Conservation (phyloP, 225 moss, liverwort and hornwort genomes). For the Straminergon stramineum region DNA sequence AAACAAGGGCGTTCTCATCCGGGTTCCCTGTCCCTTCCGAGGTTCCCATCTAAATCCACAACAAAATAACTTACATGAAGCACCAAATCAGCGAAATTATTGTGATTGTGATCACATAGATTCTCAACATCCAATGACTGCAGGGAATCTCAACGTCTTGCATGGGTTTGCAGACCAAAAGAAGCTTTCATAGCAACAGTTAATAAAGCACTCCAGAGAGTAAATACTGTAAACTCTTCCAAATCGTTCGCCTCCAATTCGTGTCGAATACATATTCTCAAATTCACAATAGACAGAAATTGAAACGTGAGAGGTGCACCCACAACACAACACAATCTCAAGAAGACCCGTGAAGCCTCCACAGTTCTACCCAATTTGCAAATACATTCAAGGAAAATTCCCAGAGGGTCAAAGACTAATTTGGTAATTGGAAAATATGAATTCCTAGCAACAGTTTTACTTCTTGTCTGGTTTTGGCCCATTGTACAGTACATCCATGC, state of each 20-base stretch:
- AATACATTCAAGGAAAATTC: neutral
- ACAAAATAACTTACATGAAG: neutral
- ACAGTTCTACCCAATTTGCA: neutral
- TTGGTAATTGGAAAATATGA: neutral
- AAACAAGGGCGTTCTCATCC: neutral
- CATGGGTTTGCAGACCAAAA: neutral
- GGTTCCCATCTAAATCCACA: neutral
- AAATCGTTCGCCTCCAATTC: neutral
- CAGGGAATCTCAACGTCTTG: neutral
- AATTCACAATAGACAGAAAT: neutral
- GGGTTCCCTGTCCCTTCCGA: neutral
- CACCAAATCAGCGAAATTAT: neutral
- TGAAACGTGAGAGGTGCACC: neutral
- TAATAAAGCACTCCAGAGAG: neutral
- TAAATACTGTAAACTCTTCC: neutral
- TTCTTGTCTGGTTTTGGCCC: constrained; percentile 5
- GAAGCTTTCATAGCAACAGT: neutral
- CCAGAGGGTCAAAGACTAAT: neutral
- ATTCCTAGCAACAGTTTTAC: neutral
- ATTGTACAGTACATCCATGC: constrained; percentile 17
- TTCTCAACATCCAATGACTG: neutral
- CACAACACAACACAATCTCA: neutral
- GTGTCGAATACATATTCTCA: neutral
- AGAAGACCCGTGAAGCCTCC: neutral
- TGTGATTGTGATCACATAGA: neutral